Base-by-base conservation (phyloP, 495 filamentous ascomycete species). In the Xanthoparmelia taractica region DNA sequence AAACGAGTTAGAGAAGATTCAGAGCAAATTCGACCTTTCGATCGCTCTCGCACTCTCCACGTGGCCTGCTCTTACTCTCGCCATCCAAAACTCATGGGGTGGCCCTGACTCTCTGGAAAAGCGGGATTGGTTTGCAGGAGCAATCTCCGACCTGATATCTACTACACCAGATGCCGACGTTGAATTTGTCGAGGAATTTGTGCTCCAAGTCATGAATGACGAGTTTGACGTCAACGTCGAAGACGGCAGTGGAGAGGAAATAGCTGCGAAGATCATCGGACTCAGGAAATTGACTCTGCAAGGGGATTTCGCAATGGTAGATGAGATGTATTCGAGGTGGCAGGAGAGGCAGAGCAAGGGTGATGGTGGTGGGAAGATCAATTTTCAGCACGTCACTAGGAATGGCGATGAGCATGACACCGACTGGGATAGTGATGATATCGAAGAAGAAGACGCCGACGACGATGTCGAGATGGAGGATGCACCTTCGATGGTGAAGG, bases 121-220 rank as follows among this genome's bases (percentile, higher is more conserved):
- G 76, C 88, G 92, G 62, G 94, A 94, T 80, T 97, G 93, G 93
- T 89, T 98, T 69, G 92, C 89, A 57, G 92, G 92, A 70, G 86
- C 87, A 20, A 81, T 97, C 68, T 89, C 88, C 63, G 91, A 96
- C 12, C 85, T 96, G 69, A 83, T 97, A 58, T 71, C 74, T 0
- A 80, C 84, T 33, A 73, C 85, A 13, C 84, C 90, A 31, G 88
- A 92, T 63, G 90, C 87, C 36, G 89, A 96, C 67, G 78, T 81
- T n/a, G 83, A 87, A 52, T 91, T 96, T 67, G 73, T 97, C 40
- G 94, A 97, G 75, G 80, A 84, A 50, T 84, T 90, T 17, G 77
- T 97, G 59, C 75, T 95, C 34, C 88, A 96, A 67, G 87, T 92
- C 27, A 92, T 98, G 88, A 83, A 87, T 65, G 95, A 97, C 74